phyloP scores from a whole-genome alignment of 768 basidiomycete genomes.

The Coprinellus micaceus region DNA sequence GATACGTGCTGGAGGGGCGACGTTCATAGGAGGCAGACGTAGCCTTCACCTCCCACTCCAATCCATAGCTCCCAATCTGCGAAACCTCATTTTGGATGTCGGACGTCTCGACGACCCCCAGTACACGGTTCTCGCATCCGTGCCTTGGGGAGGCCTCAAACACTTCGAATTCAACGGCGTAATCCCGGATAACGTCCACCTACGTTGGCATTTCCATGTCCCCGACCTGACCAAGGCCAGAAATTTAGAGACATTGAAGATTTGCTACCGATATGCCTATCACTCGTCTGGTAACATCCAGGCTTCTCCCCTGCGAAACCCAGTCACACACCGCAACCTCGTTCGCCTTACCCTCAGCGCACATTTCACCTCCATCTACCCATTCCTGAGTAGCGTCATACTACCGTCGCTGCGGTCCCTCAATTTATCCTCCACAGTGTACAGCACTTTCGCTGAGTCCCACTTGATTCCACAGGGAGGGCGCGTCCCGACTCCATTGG shows the following conservation, averaged over 20 bases:
- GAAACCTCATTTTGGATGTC: neutral
- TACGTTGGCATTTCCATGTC: neutral
- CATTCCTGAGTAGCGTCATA: neutral
- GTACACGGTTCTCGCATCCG: neutral
- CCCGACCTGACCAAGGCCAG: neutral
- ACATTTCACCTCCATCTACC: neutral
- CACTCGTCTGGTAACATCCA: neutral
- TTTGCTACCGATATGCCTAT: neutral
- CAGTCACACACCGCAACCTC: neutral
- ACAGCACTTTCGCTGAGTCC: neutral
- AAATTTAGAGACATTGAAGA: neutral
- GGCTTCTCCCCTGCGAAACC: neutral
- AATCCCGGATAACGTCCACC: neutral
- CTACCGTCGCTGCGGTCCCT: neutral
- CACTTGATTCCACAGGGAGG: too few relatives aligned
- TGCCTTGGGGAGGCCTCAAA: neutral
- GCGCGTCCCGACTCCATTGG: too few relatives aligned
- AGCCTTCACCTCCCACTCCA: neutral
- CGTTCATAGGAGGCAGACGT: neutral
- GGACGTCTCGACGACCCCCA: neutral
- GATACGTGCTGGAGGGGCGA: neutral
- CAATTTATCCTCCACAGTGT: neutral
- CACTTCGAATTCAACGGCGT: neutral
- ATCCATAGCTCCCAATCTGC: neutral
- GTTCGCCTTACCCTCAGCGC: neutral